These are phyloP conservation scores for Leersia perrieri DNA, from an alignment of 176 grass and related monocot species.

Conservation along the genomic window DNA sequence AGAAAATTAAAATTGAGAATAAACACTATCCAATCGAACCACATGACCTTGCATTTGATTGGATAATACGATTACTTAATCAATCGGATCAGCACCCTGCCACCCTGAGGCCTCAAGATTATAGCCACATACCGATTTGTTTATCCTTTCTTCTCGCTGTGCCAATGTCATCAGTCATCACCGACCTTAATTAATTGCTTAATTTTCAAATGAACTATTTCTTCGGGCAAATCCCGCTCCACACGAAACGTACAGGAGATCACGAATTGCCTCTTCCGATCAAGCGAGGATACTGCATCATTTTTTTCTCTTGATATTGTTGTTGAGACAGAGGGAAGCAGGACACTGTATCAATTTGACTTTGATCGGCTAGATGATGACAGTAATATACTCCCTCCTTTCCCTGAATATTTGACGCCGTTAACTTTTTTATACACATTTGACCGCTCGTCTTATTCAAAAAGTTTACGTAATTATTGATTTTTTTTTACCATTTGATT, in stretches of 20 bases:
- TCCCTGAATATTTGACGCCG: too few relatives aligned
- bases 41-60: not conserved
- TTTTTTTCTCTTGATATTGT: too few relatives aligned
- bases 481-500: too few relatives aligned
- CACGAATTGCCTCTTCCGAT: not conserved
- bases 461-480: too few relatives aligned
- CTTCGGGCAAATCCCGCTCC: not conserved
- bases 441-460: too few relatives aligned
- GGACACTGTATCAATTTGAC: not conserved
- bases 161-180: not conserved
- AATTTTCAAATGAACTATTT: not conserved
- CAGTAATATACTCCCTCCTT: too few relatives aligned
- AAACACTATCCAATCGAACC: not conserved
- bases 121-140: not conserved
- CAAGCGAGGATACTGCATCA: not conserved
- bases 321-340: too few relatives aligned
- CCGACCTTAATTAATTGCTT: not conserved
- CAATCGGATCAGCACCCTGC: not conserved
- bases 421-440: too few relatives aligned
- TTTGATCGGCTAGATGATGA: not conserved
- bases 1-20: not conserved
- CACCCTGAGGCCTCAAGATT: not conserved
- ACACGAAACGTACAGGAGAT: not conserved
- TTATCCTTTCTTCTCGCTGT: not conserved
- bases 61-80: not conserved